Conservation (phyloP, 768 basidiomycete genomes). For the Podaxis sp. region DNA sequence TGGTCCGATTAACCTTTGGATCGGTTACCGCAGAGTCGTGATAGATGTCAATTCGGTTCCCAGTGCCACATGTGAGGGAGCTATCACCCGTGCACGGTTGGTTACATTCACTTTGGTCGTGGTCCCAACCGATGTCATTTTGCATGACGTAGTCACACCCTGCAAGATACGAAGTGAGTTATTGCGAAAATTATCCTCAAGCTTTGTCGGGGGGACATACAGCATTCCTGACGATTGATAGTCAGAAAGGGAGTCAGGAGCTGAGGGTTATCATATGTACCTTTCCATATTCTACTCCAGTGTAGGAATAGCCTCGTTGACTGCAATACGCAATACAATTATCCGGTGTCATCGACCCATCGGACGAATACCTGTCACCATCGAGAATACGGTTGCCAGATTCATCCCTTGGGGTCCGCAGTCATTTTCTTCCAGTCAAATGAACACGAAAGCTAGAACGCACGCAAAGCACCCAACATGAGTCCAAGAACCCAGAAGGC, state of each 20-base stretch:
- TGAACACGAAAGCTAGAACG: too few species aligned
- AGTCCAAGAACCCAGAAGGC: too few species aligned
- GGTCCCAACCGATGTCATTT: not conserved
- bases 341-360: not conserved
- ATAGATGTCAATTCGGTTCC: slow-evolving; percentile 42
- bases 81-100: slow-evolving; percentile 44
- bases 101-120: slow-evolving; percentile 31
- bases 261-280: not conserved
- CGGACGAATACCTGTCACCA: not conserved
- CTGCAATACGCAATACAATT: not conserved
- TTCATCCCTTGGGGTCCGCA: too few species aligned
- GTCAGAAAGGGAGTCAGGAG: too few species aligned
- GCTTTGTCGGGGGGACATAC: not conserved
- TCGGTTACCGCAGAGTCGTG: slow-evolving; percentile 37
- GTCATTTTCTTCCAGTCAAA: too few species aligned
- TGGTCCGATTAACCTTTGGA: slow-evolving; percentile 37
- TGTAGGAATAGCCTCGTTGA: not conserved
- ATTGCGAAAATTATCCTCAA: not conserved
- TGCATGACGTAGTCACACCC: not conserved
- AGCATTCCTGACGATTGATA: not conserved
- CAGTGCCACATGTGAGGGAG: slow-evolving; percentile 44
- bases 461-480: too few species aligned
- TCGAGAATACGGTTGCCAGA: not conserved
- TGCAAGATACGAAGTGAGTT: not conserved
- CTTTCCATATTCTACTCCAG: not conserved